phyloP scores from a whole-genome alignment of 2,329 filamentous ascomycete species.

The Colletotrichum sp. region DNA sequence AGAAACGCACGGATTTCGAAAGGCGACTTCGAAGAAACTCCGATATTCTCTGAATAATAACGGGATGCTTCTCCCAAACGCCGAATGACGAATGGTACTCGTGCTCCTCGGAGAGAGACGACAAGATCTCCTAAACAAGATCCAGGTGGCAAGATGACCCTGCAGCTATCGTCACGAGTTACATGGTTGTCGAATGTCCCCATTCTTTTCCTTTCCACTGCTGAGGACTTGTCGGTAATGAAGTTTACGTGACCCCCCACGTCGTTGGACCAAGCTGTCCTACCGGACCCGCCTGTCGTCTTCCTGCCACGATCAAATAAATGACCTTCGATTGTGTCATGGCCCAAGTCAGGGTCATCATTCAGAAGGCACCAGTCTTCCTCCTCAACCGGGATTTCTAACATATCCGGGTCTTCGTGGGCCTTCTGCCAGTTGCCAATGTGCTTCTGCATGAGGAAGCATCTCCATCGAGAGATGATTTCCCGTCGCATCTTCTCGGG shows the following conservation, averaged over 20 bases:
- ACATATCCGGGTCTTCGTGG: background rate
- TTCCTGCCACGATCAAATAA: background rate
- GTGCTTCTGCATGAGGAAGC: background rate
- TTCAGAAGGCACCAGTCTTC: background rate
- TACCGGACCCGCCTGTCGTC: background rate
- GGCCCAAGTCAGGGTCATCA: background rate
- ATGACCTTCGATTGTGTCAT: background rate
- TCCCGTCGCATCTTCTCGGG: background rate
- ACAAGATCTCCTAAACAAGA: background rate
- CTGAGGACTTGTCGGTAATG: background rate
- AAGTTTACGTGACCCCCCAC: rapidly evolving
- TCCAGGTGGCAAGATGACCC: background rate
- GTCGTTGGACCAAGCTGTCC: background rate
- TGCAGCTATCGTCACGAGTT: background rate
- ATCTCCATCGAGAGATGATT: background rate
- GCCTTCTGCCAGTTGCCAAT: background rate
- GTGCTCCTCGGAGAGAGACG: background rate
- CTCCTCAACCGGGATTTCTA: rapidly evolving
- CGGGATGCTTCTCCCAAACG: background rate
- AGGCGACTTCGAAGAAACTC: background rate
- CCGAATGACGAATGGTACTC: background rate
- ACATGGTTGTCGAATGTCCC: background rate
- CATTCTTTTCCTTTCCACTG: background rate
- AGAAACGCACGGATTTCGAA: background rate
- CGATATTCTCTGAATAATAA: background rate